Evolutionary conservation across 2,329 filamentous ascomycete genomes (phyloP), one percentile per base, ranked within the genome.

Genomic region (Ambrosiella xylebori): DNA sequence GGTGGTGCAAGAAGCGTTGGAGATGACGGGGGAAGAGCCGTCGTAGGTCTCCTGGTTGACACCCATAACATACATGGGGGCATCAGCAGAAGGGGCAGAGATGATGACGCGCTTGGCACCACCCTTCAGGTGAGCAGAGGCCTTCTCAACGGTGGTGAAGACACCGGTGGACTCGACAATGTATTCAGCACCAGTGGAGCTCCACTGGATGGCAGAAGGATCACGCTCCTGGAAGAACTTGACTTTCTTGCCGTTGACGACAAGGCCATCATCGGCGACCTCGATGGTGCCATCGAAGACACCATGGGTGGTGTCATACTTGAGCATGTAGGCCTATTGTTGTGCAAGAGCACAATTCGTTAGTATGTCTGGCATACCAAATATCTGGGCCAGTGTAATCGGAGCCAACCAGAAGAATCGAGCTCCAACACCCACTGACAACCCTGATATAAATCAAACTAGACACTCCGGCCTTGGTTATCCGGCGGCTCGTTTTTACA

Each of bases 41-140:
- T 87, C 91, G 85, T 97, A 97, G 68, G 75, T 80, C 74, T 90
- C 81, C 77, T 97, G 80, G 82, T 97, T 98, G 79, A 98, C 93
- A 73, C 93, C 93, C 84, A 96, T 94, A 72, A 98, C 93, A 83
- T 94, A 98, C 93, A 98, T 98, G 72, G 91, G 91, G 70, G 93
- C 93, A 78, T 98, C 93, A 66, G 86, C 85, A 63, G 88, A 94
- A 68, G 88, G 88, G 69, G 88, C 87, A 66, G 87, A 93, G 81
- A 91, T 90, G 79, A 90, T 76, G 74, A 90, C 91, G 84, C 95
- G 95, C 88, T 96, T 96, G 74, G 91, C 91, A 74, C 91, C 91
- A 72, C 90, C 91, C 77, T 86, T 85, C 78, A 97, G 84, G 77
- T 97, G 91, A 67, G 86, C 87, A 70, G 80, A 81, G 72, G 91